phyloP scores from a whole-genome alignment of 305 asterid species.

The Coffea humblotiana region DNA sequence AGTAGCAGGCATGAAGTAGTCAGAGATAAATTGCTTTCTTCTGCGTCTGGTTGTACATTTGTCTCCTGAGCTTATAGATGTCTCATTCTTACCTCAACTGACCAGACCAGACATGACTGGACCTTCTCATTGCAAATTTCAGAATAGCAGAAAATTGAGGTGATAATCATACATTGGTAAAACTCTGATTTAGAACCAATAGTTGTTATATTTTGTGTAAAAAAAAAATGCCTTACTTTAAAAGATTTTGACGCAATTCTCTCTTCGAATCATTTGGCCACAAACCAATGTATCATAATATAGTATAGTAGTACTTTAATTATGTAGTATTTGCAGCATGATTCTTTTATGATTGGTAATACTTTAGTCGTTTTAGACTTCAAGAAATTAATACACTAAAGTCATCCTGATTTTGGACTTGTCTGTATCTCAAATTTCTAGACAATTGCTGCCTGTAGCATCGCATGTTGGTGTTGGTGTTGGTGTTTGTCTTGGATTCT shows the following conservation, averaged over 20 bases:
- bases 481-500: not conserved
- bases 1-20: not conserved
- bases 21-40: conserved; percentile 25
- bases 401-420: not conserved
- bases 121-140: conserved; percentile 5
- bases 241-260: not conserved
- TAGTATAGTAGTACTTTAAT: too few species aligned
- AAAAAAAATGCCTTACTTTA: too few species aligned
- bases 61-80: conserved; percentile 5
- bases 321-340: too few species aligned
- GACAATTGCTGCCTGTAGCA: not conserved
- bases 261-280: too few species aligned
- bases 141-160: not conserved
- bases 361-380: not conserved
- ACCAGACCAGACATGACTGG: conserved; percentile 31
- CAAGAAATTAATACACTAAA: too few species aligned
- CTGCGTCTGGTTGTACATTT: conserved; percentile 20
- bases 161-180: not conserved
- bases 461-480: not conserved
- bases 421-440: not conserved
- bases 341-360: too few species aligned
- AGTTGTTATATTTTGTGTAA: too few species aligned
- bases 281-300: too few species aligned
- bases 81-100: conserved; percentile 14
- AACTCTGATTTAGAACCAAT: not conserved